Percentiles rank a stretch among this genome's conserved stretches.
Evolutionary conservation across 2,329 filamentous ascomycete species (phyloP).

Genomic region (Hymenoscyphus infarciens): DNA sequence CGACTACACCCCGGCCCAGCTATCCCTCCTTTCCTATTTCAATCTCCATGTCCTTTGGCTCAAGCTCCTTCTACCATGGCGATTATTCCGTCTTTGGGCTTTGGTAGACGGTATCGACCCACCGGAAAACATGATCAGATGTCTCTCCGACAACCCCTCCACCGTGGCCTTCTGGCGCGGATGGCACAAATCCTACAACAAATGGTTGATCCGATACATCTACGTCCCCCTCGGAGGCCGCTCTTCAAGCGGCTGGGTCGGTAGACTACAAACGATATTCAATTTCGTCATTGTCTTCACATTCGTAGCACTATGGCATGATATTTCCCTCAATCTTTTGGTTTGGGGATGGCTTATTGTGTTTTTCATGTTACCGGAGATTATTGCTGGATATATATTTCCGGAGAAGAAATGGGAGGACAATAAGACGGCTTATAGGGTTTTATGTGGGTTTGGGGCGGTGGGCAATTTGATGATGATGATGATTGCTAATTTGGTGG

Average conservation of each 20-base stretch:
- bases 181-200: slow-evolving; percentile 95
- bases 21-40: slow-evolving; percentile 89
- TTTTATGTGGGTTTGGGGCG: slow-evolving; percentile 75
- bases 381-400: slow-evolving; percentile 68
- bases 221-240: slow-evolving; percentile 86
- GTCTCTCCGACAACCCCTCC: slow-evolving; percentile 92
- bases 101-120: slow-evolving; percentile 88
- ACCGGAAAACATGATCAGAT: slow-evolving; percentile 97
- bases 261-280: slow-evolving; percentile 55
- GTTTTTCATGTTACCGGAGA: slow-evolving; percentile 88
- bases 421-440: slow-evolving; percentile 68
- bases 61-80: slow-evolving; percentile 93
- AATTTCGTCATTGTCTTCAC: slow-evolving; percentile 89
- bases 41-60: slow-evolving; percentile 98
- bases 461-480: slow-evolving; percentile 89
- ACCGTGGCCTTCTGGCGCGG: slow-evolving; percentile 89
- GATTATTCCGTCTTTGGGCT: slow-evolving; percentile 97
- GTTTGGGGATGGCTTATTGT: slow-evolving; percentile 98
- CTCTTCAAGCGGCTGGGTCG: slow-evolving; percentile 44
- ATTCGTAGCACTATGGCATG: slow-evolving; percentile 97
- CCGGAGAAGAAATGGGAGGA: slow-evolving; percentile 65
- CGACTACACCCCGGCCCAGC: slow-evolving; percentile 79
- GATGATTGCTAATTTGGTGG: slow-evolving; percentile 92
- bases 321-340: slow-evolving; percentile 84
- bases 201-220: slow-evolving; percentile 90